Evolutionary conservation across 1,139 yeast species (phyloP).

Genomic region (Pneumocystis wakefieldiae): DNA sequence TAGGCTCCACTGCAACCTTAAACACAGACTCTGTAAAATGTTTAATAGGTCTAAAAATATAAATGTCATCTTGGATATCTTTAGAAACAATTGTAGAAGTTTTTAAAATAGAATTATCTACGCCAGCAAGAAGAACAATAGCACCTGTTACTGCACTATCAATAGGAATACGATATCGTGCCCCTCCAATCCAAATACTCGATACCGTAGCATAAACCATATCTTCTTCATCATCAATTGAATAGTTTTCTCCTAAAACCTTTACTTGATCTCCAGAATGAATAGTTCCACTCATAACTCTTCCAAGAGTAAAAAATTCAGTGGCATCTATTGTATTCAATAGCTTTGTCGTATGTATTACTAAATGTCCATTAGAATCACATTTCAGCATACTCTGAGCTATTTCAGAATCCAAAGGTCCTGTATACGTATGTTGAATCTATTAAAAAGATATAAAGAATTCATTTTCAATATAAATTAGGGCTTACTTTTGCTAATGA

Average conservation of each 20-base stretch:
- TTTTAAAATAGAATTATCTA: slow-evolving; percentile 41
- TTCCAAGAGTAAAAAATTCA: slow-evolving; percentile 39
- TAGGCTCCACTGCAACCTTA: slow-evolving; percentile 74
- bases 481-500: slow-evolving; percentile 20
- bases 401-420: slow-evolving; percentile 18
- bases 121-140: slow-evolving; percentile 51
- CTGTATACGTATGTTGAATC: slow-evolving; percentile 17
- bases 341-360: slow-evolving; percentile 50
- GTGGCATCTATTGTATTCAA: slow-evolving; percentile 37
- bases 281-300: slow-evolving; percentile 49
- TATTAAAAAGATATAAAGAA: neutral
- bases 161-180: slow-evolving; percentile 50
- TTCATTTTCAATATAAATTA: neutral
- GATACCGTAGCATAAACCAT: slow-evolving; percentile 29
- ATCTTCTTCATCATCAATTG: slow-evolving; percentile 41
- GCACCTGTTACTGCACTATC: slow-evolving; percentile 46
- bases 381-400: slow-evolving; percentile 20
- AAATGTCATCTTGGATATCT: slow-evolving; percentile 20
- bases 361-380: slow-evolving; percentile 30
- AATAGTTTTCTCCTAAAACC: slow-evolving; percentile 43
- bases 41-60: slow-evolving; percentile 31
- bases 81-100: slow-evolving; percentile 39
- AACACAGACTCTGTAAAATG: slow-evolving; percentile 45
- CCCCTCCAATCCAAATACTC: slow-evolving; percentile 49
- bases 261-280: slow-evolving; percentile 34